phyloP scores from a whole-genome alignment of 2,329 filamentous ascomycete species.

The Pseudogymnoascus sp. region DNA sequence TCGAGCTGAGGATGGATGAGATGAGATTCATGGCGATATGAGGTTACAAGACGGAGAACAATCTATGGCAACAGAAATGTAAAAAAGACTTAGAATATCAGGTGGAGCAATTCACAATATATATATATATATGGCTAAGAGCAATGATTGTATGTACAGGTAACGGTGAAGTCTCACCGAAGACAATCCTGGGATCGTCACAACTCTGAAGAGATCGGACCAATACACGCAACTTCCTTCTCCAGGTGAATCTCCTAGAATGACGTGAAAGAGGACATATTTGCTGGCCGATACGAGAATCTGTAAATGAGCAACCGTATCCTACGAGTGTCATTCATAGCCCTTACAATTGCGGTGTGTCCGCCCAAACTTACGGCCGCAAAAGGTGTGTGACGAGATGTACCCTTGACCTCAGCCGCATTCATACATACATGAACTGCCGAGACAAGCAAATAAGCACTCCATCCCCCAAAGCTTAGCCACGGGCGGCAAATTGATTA shows the following conservation, averaged over 20 bases:
- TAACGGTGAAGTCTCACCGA: not conserved
- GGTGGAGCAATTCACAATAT: not conserved
- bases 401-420: not conserved
- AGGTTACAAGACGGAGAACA: not conserved
- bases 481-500: too few relatives aligned
- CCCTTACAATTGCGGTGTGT: not conserved
- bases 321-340: not conserved
- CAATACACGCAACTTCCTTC: not conserved
- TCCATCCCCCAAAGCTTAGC: not conserved
- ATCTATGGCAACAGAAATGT: not conserved
- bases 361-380: not conserved
- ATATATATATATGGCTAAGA: not conserved
- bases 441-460: not conserved
- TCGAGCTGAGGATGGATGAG: not conserved
- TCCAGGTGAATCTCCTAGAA: not conserved
- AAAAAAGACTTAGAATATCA: not conserved
- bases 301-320: not conserved
- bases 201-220: not conserved
- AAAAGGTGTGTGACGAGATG: not conserved
- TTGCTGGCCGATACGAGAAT: not conserved
- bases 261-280: not conserved
- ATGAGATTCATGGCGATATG: not conserved
- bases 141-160: not conserved
- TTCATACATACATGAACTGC: not conserved
- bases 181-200: not conserved